phyloP scores from a whole-genome alignment of 495 filamentous ascomycete species.

The Evernia prunastri region DNA sequence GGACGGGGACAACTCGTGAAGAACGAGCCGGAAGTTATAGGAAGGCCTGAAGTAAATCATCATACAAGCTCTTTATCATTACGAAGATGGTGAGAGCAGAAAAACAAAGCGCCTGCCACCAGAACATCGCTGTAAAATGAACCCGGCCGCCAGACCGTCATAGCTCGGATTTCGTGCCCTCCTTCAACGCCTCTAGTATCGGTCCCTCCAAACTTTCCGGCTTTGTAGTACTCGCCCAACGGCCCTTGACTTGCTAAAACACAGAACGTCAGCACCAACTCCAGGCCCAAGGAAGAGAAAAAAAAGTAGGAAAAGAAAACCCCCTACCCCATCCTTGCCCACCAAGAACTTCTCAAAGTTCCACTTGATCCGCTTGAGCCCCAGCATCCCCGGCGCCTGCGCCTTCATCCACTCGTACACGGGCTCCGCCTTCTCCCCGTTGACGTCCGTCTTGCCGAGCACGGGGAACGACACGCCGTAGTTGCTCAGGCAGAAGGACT shows the following conservation, averaged over 20 bases:
- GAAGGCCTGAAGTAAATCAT: not conserved
- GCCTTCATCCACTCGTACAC: slow-evolving; percentile 86
- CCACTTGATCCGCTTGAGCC: slow-evolving; percentile 88
- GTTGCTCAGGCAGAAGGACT: slow-evolving; percentile 86
- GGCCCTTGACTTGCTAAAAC: slow-evolving; percentile 59
- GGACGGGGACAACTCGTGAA: not conserved
- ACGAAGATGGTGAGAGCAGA: not conserved
- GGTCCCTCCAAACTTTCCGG: slow-evolving; percentile 67
- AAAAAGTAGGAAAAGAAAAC: slow-evolving; percentile 37
- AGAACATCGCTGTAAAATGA: not conserved
- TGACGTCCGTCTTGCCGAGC: slow-evolving; percentile 86
- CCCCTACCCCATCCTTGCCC: slow-evolving; percentile 68
- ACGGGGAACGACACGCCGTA: slow-evolving; percentile 94
- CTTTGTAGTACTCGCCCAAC: slow-evolving; percentile 83
- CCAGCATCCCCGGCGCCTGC: slow-evolving; percentile 73
- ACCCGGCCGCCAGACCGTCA: not conserved
- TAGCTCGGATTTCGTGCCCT: slow-evolving; percentile 31
- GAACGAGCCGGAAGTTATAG: not conserved
- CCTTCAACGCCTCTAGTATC: slow-evolving; percentile 70
- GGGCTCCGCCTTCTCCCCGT: slow-evolving; percentile 74
- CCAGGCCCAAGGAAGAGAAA: slow-evolving; percentile 16
- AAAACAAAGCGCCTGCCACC: not conserved
- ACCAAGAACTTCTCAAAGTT: slow-evolving; percentile 98
- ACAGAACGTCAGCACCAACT: not conserved
- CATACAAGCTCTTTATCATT: not conserved